Percentiles rank a stretch among this genome's conserved stretches.
These are phyloP conservation scores for Penicillium sp. DNA, from an alignment of 2,329 filamentous ascomycete genomes.

Conservation along the genomic window DNA sequence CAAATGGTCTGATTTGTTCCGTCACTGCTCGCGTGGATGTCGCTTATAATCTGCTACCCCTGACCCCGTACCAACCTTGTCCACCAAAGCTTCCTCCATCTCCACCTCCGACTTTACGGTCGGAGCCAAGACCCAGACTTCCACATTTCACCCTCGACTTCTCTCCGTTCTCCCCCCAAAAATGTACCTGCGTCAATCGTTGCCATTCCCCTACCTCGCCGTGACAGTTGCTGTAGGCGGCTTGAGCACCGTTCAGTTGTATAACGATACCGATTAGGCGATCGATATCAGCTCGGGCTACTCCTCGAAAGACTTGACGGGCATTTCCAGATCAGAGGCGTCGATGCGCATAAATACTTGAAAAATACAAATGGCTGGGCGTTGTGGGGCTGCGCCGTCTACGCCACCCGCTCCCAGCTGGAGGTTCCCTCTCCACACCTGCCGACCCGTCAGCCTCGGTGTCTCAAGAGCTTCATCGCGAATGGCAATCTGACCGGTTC, in stretches of 20 bases:
- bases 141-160: conserved; percentile 31
- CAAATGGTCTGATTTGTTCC: conserved; percentile 29
- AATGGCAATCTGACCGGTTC: conserved; percentile 23
- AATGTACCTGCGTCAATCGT: conserved; percentile 32
- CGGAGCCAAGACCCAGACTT: conserved; percentile 25
- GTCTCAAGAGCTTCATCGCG: conserved; percentile 24
- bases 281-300: conserved; percentile 15
- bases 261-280: conserved; percentile 35
- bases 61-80: no score
- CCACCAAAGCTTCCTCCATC: conserved; percentile 24
- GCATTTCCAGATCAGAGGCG: conserved; percentile 23
- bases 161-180: conserved; percentile 34
- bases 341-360: conserved; percentile 24
- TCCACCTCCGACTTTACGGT: conserved; percentile 34
- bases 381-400: conserved; percentile 34
- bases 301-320: conserved; percentile 22
- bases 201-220: conserved; percentile 36
- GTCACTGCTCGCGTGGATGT: conserved; percentile 33
- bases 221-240: conserved; percentile 17
- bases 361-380: conserved; percentile 28
- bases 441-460: conserved; percentile 16
- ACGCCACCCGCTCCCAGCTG: conserved; percentile 27
- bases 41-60: conserved; percentile 31
- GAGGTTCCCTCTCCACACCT: conserved; percentile 20
- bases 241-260: conserved; percentile 29